Conservation (phyloP, 495 filamentous ascomycete genomes). For the Xylaria flabelliformis region DNA sequence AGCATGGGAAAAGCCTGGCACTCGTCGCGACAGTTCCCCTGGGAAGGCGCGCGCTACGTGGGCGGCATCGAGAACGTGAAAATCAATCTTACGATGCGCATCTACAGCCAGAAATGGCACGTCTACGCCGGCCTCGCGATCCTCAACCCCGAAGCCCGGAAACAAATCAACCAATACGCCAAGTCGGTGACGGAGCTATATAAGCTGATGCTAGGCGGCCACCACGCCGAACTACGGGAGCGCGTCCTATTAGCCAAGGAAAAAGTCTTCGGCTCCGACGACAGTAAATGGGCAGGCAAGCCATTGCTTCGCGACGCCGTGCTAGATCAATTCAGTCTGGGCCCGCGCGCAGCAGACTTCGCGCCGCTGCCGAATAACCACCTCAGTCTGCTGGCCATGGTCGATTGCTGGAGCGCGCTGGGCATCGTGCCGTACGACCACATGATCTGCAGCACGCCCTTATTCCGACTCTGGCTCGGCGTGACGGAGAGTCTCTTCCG, state of each 20-base stretch:
- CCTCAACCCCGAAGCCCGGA: slow-evolving; percentile 87
- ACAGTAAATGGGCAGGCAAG: slow-evolving; percentile 60
- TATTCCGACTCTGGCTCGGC: slow-evolving; percentile 97
- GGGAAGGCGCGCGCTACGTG: slow-evolving; percentile 90
- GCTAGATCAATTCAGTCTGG: slow-evolving; percentile 83
- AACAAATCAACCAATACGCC: slow-evolving; percentile 94
- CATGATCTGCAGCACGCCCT: slow-evolving; percentile 98
- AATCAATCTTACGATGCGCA: slow-evolving; percentile 95
- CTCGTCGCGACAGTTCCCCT: slow-evolving; percentile 90
- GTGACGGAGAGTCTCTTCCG: slow-evolving; percentile 97
- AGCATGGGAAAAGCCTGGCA: slow-evolving; percentile 98
- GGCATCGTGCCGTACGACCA: slow-evolving; percentile 97
- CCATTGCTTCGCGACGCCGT: slow-evolving; percentile 81
- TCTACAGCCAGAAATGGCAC: slow-evolving; percentile 99
- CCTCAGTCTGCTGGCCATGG: slow-evolving; percentile 93
- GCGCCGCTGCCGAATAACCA: slow-evolving; percentile 83
- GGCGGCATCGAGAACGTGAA: slow-evolving; percentile 99
- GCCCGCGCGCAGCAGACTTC: slow-evolving; percentile 47
- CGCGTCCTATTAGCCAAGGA: slow-evolving; percentile 79
- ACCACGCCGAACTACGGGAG: slow-evolving; percentile 76
- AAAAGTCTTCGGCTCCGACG: slow-evolving; percentile 73
- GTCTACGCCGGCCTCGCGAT: slow-evolving; percentile 98
- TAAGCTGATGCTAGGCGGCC: slow-evolving; percentile 91
- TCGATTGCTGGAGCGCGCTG: slow-evolving; percentile 95
- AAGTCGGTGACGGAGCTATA: slow-evolving; percentile 91